Base-by-base conservation (phyloP, 2,329 filamentous ascomycete genomes). In the Sporothrix schenckii region DNA sequence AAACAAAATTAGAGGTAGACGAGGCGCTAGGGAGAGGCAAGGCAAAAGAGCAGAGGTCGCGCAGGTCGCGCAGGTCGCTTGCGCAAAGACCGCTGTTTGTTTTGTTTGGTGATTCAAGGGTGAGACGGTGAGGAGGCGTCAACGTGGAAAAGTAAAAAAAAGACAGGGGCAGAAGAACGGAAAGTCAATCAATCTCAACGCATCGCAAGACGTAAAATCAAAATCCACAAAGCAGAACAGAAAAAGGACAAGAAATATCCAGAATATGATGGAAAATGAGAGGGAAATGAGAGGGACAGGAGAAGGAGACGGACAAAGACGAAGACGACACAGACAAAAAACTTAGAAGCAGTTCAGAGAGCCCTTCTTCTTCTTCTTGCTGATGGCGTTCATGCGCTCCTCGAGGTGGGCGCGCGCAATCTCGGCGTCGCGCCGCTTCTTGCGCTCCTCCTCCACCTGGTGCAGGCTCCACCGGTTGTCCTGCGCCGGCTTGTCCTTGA, bases 311-410 rank as follows among this genome's bases (percentile, higher is more conserved):
- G n/a, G n/a, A 56, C 34, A 5, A 34, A 34, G 34, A 34, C 34
- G 34, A 41, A 56, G 54, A 47, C 27, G 19, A 30, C 27, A 30
- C 24, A 24, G 24, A 4, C 58, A 16, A 54, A 24, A 21, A 47
- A 24, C 34, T 81, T 93, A 97, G 85, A 99, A 99, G 87, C 95
- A 99, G 84, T 97, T 98, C 81, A 99, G 86, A 75, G 91, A 94
- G 77, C 91, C 89, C 87, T 97, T 97, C 86, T 93, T 94, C 88
- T 96, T 97, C 85, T 96, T 95, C 83, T 92, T 91, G 81, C 90
- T 94, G 79, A 95, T 91, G 71, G 92, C 90, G 77, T 94, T 93
- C 89, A 99, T 99, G 70, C 94, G 88, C 83, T 97, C 93, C 82
- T 99, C 94, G 34, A 99, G 87, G 77, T 97, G 92, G 52, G 91